Base-by-base conservation (phyloP, 2,329 filamentous ascomycete genomes). In the Epichloe brachyelytri region DNA sequence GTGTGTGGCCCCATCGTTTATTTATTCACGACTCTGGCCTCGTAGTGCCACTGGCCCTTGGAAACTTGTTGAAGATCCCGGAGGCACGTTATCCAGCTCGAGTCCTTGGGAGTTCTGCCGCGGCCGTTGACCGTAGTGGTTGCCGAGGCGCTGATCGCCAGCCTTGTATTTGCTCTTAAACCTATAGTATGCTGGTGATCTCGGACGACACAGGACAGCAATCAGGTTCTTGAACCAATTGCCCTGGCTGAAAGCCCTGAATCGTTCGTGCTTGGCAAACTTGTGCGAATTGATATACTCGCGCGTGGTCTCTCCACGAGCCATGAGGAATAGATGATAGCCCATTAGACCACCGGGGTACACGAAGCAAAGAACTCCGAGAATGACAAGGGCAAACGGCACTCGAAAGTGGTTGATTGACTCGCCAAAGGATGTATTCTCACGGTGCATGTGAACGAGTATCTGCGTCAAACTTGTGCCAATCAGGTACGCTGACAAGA, bases 241-340 rank as follows among this genome's bases (percentile, higher is more conserved):
- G 37, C 82, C 83, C 62, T 94, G 89, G 2, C 82, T 90, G 60
- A 95, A 98, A 1, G 93, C 88, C 43, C 90, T 77, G 67, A 95
- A 94, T 12, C 93, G 82, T 65, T 98, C 91, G 59, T 85, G 85
- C 70, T 93, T 94, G 56, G 85, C 73, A 65, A 98, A 97, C 67
- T 97, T 97, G 68, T 95, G 88, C 4, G 86, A 90, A 68, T 95
- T 95, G 57, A 98, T 80, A 65, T 95, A 96, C 68, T 98, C 93
- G 58, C 93, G 78, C 1, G 93, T 98, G 0, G 91, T 98, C 72
- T 98, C 91, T 46, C 91, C 93, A 34, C 91, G 78, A 6, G 82
- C 85, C 71, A 94, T 88, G 43, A 98, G 76, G 70, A 95, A 96
- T 45, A 97, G 64, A 68, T 98, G 93, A 65, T 98, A 98, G 20